Conservation (phyloP, 192 early-diverging fungal species). For the Chytriomyces confervae region DNA sequence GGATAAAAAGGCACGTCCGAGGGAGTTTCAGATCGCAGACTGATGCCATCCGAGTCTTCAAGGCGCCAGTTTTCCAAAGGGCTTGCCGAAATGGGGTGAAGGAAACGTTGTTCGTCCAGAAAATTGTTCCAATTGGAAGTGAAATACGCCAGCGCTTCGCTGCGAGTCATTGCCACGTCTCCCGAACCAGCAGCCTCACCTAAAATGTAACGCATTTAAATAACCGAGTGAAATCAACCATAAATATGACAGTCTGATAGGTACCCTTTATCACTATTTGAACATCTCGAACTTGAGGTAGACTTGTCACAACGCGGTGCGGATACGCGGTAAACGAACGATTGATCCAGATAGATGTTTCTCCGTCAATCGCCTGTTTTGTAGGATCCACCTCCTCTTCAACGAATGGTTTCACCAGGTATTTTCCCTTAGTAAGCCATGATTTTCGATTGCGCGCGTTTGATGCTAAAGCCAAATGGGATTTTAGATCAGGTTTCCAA, state of each 20-base stretch:
- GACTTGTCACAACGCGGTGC: constrained; percentile 20
- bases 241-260: not conserved
- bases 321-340: constrained; percentile 14
- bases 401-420: not conserved
- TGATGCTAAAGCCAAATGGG: not conserved
- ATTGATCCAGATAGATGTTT: constrained; percentile 1
- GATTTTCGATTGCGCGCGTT: not conserved
- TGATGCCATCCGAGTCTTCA: not conserved
- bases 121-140: constrained; percentile 22
- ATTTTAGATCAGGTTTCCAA: not conserved
- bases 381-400: not conserved
- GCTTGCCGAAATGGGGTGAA: constrained; percentile 8
- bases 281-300: constrained; percentile 18
- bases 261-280: constrained; percentile 24
- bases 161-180: constrained; percentile 25
- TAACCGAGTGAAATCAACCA: not conserved
- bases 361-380: constrained; percentile 1
- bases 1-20: not conserved
- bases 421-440: constrained; percentile 15
- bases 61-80: constrained; percentile 6
- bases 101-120: constrained; percentile 16
- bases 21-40: not conserved
- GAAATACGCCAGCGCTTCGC: constrained; percentile 22
- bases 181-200: constrained; percentile 16
- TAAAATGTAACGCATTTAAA: not conserved